phyloP scores from a whole-genome alignment of 768 basidiomycete species.

The Podaxis carcinomalis region DNA sequence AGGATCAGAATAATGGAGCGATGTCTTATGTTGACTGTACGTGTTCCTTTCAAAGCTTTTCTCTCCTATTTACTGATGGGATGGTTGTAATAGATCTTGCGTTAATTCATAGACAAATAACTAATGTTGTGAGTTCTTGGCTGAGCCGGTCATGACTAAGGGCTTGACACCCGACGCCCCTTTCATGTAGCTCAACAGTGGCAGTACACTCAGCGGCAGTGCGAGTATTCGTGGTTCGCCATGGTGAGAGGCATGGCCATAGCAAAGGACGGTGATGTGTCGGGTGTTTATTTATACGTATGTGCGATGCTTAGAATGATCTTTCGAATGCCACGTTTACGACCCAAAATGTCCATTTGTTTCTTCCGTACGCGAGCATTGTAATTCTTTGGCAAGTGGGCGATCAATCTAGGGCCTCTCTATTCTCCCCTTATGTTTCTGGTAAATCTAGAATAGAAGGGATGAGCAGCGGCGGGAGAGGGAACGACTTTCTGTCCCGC shows the following conservation, averaged over 20 bases:
- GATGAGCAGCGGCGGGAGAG: too few species aligned
- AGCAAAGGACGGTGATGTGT: background rate
- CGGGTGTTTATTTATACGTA: background rate
- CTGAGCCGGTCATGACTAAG: background rate
- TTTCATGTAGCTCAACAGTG: conserved; percentile 30
- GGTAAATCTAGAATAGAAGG: too few species aligned
- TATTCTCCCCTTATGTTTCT: too few species aligned
- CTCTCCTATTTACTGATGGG: background rate
- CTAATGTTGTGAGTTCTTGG: conserved; percentile 34
- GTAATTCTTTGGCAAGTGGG: background rate
- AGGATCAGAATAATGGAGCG: conserved; percentile 95
- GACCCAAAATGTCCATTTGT: background rate
- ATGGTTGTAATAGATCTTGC: conserved; percentile 35
- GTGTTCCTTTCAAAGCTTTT: conserved; percentile 20
- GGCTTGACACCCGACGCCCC: background rate
- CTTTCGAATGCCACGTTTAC: background rate
- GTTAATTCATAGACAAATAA: conserved; percentile 45
- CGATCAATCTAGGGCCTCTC: background rate
- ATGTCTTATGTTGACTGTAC: conserved; percentile 89
- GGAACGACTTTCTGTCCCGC: too few species aligned
- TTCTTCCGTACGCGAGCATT: background rate
- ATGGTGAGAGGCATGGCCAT: conserved; percentile 27
- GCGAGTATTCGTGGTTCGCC: conserved; percentile 35
- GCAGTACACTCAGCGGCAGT: conserved; percentile 34
- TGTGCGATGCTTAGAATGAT: background rate